Evolutionary conservation across 1,139 yeast species (phyloP).

Genomic region (Diutina mesorugosa): DNA sequence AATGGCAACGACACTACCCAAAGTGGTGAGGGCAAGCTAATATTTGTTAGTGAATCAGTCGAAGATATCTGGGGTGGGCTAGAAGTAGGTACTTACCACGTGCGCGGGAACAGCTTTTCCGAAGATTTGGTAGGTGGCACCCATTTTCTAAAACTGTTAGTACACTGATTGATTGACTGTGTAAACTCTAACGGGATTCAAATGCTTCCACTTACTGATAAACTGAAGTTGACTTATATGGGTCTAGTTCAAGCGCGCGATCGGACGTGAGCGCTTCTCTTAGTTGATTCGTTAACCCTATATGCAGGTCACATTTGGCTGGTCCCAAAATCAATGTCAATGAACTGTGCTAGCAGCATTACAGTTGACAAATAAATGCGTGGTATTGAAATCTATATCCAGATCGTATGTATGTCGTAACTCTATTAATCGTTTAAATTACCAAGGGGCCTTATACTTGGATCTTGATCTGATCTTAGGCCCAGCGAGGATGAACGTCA

Average conservation of each 20-base stretch:
- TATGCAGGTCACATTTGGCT: not conserved
- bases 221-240: not conserved
- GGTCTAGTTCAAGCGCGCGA: not conserved
- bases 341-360: too few species aligned
- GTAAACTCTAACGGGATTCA: too few species aligned
- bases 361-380: too few species aligned
- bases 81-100: conserved; percentile 28
- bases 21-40: conserved; percentile 32
- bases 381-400: too few species aligned
- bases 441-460: conserved; percentile 20
- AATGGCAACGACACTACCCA: conserved; percentile 32
- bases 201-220: not conserved
- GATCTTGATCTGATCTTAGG: conserved; percentile 37
- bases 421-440: not conserved
- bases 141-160: conserved; percentile 23
- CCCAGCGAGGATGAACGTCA: conserved; percentile 36
- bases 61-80: not conserved
- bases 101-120: conserved; percentile 58
- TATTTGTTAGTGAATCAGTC: conserved; percentile 4
- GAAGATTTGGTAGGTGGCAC: conserved; percentile 46
- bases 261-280: not conserved
- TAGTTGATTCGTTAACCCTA: not conserved
- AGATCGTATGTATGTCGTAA: too few species aligned
- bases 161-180: not conserved
- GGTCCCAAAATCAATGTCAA: too few species aligned